Base-by-base conservation (phyloP, 2,329 filamentous ascomycete species). In the Zymoseptoria pseudotritici region DNA sequence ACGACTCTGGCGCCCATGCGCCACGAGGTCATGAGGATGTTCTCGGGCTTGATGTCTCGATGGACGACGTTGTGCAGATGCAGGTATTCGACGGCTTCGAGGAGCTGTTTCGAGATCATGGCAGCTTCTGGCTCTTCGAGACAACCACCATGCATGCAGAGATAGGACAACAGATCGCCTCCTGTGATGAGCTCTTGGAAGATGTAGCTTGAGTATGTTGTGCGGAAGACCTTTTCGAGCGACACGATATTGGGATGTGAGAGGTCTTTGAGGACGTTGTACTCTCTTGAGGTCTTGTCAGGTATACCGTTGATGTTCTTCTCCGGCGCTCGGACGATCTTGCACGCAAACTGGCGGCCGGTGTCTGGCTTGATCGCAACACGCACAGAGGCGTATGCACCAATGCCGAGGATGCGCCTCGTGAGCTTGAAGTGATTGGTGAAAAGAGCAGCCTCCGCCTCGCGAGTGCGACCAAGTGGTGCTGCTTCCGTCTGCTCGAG, bases 341-440 rank as follows among this genome's bases (percentile, higher is more conserved):
- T 90, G 76, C 88, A 91, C 10, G 86, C 86, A 20, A 89, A 64
- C 66, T 90, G 88, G 58, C 78, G 79, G 46, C 79, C 77, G 0
- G 80, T 82, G 6, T 71, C 71, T 22, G 75, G 70, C 17, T 88
- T 79, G 2, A 80, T 69, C 4, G 81, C 83, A 9, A 86, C 74
- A 58, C 82, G 78, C 2, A 88, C 82, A 50, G 74, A 74, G 8
- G 82, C 82, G 67, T 79, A 78, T 2, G 75, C 77, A 5, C 85
- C 85, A 36, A 72, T 67, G 4, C 85, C 85, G 22, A 87, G 74
- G 2, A 78, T 69, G 9, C 80, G 78, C 50, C 77, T 69, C 1
- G 75, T 80, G 26, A 87, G 72, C 2, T 71, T 65, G 65, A 80
- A 87, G 10, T 75, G 73, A 50, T 79, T 69, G 2, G 70, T 62